phyloP scores from a whole-genome alignment of 176 grass and related monocot species.

The Aegilops tauschii region DNA sequence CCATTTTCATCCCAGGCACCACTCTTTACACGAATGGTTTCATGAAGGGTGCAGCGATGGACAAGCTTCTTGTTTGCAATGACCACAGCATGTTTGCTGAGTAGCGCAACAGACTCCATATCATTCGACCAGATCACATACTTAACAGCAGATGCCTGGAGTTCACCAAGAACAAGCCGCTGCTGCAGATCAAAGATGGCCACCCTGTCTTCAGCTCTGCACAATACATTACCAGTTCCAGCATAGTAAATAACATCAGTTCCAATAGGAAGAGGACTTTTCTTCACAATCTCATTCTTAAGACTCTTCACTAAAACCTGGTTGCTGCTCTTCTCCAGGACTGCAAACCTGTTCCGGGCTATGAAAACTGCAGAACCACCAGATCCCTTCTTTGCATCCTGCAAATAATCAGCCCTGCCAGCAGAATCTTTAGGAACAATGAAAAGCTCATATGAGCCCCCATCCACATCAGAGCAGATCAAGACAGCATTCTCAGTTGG shows the following conservation, averaged over 20 bases:
- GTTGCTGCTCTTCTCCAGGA: slow-evolving; percentile 90
- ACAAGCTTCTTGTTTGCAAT: slow-evolving; percentile 73
- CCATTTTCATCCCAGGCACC: slow-evolving; percentile 91
- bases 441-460: slow-evolving; percentile 85
- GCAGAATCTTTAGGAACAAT: slow-evolving; percentile 75
- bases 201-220: slow-evolving; percentile 83
- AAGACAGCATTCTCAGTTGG: slow-evolving; percentile 94
- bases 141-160: slow-evolving; percentile 76
- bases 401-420: slow-evolving; percentile 77
- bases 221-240: slow-evolving; percentile 84
- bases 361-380: slow-evolving; percentile 81
- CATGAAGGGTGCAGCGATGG: slow-evolving; percentile 66
- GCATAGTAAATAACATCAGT: slow-evolving; percentile 91
- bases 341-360: slow-evolving; percentile 82
- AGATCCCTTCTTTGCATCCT: slow-evolving; percentile 78
- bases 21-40: slow-evolving; percentile 77
- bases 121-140: slow-evolving; percentile 80
- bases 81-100: slow-evolving; percentile 75
- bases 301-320: slow-evolving; percentile 82
- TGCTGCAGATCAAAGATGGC: slow-evolving; percentile 93
- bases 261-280: slow-evolving; percentile 75
- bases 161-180: slow-evolving; percentile 77
- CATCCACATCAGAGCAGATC: slow-evolving; percentile 87
- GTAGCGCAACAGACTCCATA: slow-evolving; percentile 75
- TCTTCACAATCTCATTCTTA: slow-evolving; percentile 95